These are phyloP conservation scores for Malassezia brasiliensis DNA, from an alignment of 1,284 basidiomycete species.

Conservation along the genomic window DNA sequence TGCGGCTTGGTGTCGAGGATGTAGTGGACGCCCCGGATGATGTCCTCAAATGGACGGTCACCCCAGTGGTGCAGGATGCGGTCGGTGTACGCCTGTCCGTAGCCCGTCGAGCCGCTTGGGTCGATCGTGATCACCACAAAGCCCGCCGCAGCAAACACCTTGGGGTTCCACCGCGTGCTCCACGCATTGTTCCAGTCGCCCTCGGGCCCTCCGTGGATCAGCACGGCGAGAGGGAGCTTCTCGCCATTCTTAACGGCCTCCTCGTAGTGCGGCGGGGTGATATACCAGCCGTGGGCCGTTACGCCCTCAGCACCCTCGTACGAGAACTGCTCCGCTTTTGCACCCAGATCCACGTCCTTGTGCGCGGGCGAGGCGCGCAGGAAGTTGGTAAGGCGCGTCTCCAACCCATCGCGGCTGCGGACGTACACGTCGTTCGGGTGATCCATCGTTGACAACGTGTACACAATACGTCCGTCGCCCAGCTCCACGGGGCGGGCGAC, in stretches of 20 bases:
- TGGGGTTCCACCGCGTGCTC: slow-evolving; percentile 35
- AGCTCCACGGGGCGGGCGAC: slow-evolving; percentile 7
- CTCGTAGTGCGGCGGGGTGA: slow-evolving; percentile 21
- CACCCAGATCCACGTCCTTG: slow-evolving; percentile 21
- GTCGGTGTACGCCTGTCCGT: slow-evolving; percentile 30
- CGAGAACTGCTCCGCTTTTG: slow-evolving; percentile 20
- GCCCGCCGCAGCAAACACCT: slow-evolving; percentile 28
- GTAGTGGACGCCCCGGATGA: slow-evolving; percentile 21
- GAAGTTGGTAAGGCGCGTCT: slow-evolving; percentile 13
- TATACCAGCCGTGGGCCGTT: slow-evolving; percentile 22
- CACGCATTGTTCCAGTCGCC: slow-evolving; percentile 32
- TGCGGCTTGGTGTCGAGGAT: slow-evolving; percentile 15
- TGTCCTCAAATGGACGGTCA: slow-evolving; percentile 23
- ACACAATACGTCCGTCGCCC: slow-evolving; percentile 9
- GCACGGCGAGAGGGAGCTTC: slow-evolving; percentile 19
- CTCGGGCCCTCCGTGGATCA: slow-evolving; percentile 40
- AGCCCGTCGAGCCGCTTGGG: slow-evolving; percentile 31
- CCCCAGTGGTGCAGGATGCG: slow-evolving; percentile 37
- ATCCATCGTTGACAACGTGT: slow-evolving; percentile 14
- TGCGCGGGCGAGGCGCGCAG: slow-evolving; percentile 8
- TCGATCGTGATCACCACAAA: slow-evolving; percentile 30
- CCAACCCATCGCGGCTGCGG: background rate
- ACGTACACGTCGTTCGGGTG: slow-evolving; percentile 21
- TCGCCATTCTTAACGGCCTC: background rate
- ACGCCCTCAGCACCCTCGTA: slow-evolving; percentile 19